Evolutionary conservation across 148 eudicot species (phyloP).

Genomic region (Arbutus unedo): DNA sequence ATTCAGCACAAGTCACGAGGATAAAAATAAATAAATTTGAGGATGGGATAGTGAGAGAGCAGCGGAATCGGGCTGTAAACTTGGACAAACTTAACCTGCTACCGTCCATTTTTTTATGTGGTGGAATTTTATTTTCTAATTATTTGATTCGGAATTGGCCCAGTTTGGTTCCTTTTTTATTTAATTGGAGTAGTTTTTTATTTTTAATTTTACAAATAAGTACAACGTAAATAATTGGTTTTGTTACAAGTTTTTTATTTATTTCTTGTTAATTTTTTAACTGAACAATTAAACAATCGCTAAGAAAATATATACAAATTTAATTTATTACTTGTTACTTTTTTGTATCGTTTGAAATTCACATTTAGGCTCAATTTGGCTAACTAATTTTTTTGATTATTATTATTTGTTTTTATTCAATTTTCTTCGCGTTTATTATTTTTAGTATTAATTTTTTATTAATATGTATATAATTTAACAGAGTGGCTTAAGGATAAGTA

Average conservation of each 20-base stretch:
- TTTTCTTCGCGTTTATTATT: too few species aligned
- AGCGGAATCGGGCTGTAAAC: conserved; percentile 63
- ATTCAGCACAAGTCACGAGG: conserved; percentile 38
- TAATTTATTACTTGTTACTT: neutral
- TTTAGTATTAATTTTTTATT: too few species aligned
- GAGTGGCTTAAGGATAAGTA: too few species aligned
- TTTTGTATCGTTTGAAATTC: neutral
- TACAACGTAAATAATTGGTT: neutral
- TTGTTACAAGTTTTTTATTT: neutral
- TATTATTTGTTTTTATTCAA: too few species aligned
- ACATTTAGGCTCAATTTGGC: too few species aligned
- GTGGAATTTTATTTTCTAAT: conserved; percentile 23
- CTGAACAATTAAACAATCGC: neutral
- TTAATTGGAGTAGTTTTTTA: neutral
- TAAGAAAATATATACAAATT: neutral
- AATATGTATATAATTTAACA: too few species aligned
- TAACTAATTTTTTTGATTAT: too few species aligned
- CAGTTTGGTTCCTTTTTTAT: neutral
- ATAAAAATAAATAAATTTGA: conserved; percentile 12
- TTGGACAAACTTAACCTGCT: conserved; percentile 32
- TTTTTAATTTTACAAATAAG: neutral
- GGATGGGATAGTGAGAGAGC: conserved; percentile 8
- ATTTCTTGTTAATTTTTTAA: neutral
- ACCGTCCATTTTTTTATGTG: conserved; percentile 26
- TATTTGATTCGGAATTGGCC: neutral